phyloP scores from a whole-genome alignment of 192 early-diverging fungal genomes.

The Coemansia sp. region DNA sequence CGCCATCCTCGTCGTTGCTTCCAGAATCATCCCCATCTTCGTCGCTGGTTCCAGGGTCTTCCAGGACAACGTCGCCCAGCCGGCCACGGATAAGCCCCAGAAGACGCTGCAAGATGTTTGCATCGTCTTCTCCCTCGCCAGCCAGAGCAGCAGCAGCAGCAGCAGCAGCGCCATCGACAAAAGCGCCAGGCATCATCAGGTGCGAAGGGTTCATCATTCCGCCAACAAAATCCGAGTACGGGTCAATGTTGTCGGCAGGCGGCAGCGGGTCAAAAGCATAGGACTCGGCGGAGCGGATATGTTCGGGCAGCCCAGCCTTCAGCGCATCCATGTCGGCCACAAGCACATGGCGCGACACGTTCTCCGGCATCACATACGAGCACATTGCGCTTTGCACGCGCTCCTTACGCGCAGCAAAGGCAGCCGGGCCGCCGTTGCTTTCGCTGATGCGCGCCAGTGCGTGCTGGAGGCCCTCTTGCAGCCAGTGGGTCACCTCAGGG shows the following conservation, averaged over 20 bases:
- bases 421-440: neutral
- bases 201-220: neutral
- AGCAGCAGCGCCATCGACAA: constrained; percentile 5
- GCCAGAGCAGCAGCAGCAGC: constrained; percentile 12
- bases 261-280: constrained; percentile 57
- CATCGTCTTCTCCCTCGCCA: constrained; percentile 17
- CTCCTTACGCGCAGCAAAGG: constrained; percentile 4
- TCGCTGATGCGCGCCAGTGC: constrained; percentile 39
- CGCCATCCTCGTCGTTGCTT: neutral
- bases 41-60: constrained; percentile 43
- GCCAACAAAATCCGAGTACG: constrained; percentile 34
- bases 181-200: constrained; percentile 34
- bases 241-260: constrained; percentile 37
- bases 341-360: constrained; percentile 51
- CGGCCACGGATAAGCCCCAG: constrained; percentile 13
- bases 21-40: constrained; percentile 14
- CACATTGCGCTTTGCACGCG: constrained; percentile 27
- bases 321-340: constrained; percentile 48
- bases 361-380: constrained; percentile 46
- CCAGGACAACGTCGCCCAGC: constrained; percentile 4
- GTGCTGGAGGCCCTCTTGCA: constrained; percentile 50
- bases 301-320: constrained; percentile 45
- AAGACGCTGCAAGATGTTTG: constrained; percentile 19
- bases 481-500: constrained; percentile 65
- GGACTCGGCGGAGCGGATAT: constrained; percentile 20